Conservation (phyloP, 805 yeast genomes). For the Spathaspora boniae region DNA sequence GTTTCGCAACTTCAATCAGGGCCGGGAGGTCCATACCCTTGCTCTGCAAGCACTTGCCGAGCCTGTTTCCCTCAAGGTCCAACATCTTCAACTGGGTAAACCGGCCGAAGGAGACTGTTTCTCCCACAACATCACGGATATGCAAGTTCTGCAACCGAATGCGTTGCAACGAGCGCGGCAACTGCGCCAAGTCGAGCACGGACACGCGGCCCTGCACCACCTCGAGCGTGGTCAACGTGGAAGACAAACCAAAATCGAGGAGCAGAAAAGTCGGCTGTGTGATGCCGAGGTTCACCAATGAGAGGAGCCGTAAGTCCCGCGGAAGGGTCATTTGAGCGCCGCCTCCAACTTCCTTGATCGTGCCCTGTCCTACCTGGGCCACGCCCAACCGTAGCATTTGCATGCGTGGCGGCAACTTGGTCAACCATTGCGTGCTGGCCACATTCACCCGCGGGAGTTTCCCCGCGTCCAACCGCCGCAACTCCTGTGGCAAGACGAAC, state of each 20-base stretch:
- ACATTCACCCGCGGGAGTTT: background rate
- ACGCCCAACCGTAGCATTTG: slow-evolving; percentile 1
- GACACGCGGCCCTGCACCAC: background rate
- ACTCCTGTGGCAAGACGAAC: slow-evolving; percentile 1
- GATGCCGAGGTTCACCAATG: slow-evolving; percentile 1
- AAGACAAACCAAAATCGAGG: slow-evolving; percentile 1
- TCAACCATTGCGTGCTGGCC: slow-evolving; percentile 1
- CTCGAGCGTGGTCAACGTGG: background rate
- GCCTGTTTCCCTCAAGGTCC: too few relatives aligned
- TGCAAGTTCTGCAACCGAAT: slow-evolving; percentile 1
- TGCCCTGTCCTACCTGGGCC: background rate
- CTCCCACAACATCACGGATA: background rate
- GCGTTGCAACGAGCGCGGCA: slow-evolving; percentile 2
- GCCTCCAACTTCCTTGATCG: background rate
- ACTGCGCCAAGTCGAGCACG: background rate
- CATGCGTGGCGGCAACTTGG: slow-evolving; percentile 1
- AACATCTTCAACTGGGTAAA: too few relatives aligned
- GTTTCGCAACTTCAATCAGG: too few relatives aligned
- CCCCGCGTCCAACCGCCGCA: background rate
- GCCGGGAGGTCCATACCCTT: too few relatives aligned
- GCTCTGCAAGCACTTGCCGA: too few relatives aligned
- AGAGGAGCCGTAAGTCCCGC: background rate
- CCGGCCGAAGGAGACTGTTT: too few relatives aligned
- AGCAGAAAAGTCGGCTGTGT: background rate
- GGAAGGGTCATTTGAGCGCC: background rate